Percentiles rank a stretch among this genome's conserved stretches.
Conservation (phyloP, 768 basidiomycete species). For the Roridomyces roridus region DNA sequence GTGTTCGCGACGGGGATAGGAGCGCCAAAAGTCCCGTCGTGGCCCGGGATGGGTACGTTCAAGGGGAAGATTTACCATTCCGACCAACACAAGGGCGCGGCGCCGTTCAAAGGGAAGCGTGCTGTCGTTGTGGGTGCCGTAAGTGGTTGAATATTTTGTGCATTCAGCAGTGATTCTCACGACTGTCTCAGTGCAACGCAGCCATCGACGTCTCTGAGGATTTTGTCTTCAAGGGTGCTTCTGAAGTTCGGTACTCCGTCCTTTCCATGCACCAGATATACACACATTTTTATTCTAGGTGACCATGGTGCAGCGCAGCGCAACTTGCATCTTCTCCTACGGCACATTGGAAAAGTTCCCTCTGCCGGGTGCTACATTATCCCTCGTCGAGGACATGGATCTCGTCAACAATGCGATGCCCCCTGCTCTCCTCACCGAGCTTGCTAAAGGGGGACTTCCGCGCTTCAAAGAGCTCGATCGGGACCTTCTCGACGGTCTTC, state of each 20-base stretch:
- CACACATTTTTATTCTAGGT: neutral
- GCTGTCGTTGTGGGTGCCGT: conserved; percentile 23
- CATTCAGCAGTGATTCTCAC: no score
- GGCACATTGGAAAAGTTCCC: neutral
- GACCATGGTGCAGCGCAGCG: conserved; percentile 23
- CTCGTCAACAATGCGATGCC: conserved; percentile 25
- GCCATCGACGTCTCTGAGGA: conserved; percentile 16
- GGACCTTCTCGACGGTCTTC: no score
- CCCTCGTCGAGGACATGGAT: conserved; percentile 15
- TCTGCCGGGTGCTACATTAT: neutral
- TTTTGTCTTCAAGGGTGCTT: conserved; percentile 19
- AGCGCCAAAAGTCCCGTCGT: conserved; percentile 1
- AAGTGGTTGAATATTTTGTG: no score
- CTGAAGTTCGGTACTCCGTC: neutral
- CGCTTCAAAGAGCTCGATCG: no score
- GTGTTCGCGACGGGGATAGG: conserved; percentile 13
- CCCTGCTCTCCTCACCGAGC: conserved; percentile 3
- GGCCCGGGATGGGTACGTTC: conserved; percentile 16
- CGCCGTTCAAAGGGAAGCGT: conserved; percentile 11
- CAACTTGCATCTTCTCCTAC: conserved; percentile 16
- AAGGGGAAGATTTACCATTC: conserved; percentile 16
- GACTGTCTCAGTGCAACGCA: conserved; percentile 18
- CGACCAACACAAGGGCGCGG: conserved; percentile 14
- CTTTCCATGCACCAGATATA: neutral
- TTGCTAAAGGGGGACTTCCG: no score